Evolutionary conservation across 345 rosid genomes (phyloP).

Genomic region (Sisymbrium altissimum): DNA sequence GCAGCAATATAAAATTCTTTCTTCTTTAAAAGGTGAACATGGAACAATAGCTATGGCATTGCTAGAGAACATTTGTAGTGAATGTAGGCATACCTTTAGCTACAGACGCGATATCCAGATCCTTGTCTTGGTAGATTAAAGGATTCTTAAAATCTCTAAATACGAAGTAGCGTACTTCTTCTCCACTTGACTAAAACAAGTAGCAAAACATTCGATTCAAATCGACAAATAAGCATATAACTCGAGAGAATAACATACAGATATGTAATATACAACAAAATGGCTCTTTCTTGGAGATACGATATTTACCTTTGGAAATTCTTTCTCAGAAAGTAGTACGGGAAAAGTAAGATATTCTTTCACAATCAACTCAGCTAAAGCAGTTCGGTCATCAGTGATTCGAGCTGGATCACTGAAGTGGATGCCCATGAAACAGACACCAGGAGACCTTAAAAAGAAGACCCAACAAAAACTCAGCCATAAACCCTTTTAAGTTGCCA

Average conservation of each 20-base stretch:
- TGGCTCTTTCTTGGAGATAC: not conserved
- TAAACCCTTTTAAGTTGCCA: not conserved
- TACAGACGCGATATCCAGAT: slow-evolving; percentile 50
- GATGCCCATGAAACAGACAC: slow-evolving; percentile 54
- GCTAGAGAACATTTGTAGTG: not conserved
- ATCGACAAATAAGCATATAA: not conserved
- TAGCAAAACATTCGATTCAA: not conserved
- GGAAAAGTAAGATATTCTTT: slow-evolving; percentile 78
- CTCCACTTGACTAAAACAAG: slow-evolving; percentile 47
- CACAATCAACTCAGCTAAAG: slow-evolving; percentile 50
- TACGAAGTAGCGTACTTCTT: slow-evolving; percentile 49
- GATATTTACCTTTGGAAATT: slow-evolving; percentile 51
- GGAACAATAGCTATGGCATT: not conserved
- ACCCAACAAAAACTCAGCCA: slow-evolving; percentile 15
- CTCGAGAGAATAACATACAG: not conserved
- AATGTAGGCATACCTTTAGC: slow-evolving; percentile 51
- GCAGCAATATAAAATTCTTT: not conserved
- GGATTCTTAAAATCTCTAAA: slow-evolving; percentile 59
- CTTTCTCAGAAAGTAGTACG: slow-evolving; percentile 51
- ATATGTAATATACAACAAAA: not conserved
- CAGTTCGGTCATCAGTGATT: slow-evolving; percentile 42
- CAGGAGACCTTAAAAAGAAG: slow-evolving; percentile 55
- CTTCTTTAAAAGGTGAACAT: not conserved
- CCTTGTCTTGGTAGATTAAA: slow-evolving; percentile 45
- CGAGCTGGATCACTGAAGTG: slow-evolving; percentile 45